phyloP scores from a whole-genome alignment of 441 rosid species.

The Pelargonium cotyledonis region DNA sequence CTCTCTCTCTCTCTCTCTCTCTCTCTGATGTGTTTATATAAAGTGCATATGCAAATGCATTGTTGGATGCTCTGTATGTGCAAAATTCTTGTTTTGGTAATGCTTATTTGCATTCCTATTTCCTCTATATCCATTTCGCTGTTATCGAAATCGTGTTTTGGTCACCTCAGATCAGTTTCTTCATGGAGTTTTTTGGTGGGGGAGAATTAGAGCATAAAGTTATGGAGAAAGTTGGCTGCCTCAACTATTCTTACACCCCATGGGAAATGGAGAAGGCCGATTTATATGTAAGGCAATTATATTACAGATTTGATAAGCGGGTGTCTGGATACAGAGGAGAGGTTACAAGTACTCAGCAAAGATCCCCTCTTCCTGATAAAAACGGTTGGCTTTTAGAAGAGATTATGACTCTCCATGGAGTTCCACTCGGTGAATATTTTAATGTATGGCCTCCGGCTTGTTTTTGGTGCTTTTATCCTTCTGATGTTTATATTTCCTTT shows the following conservation, averaged over 20 bases:
- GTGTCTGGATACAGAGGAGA: conserved; percentile 79
- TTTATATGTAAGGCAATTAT: conserved; percentile 69
- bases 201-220: conserved; percentile 73
- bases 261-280: conserved; percentile 89
- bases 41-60: neutral
- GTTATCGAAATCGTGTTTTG: neutral
- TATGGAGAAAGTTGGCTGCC: conserved; percentile 84
- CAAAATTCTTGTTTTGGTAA: neutral
- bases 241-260: conserved; percentile 71
- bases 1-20: conserved; percentile 9
- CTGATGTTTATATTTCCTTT: neutral
- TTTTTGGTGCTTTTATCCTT: neutral
- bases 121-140: neutral
- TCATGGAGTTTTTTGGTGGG: conserved; percentile 69
- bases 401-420: conserved; percentile 88
- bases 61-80: neutral
- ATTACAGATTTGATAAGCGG: conserved; percentile 66
- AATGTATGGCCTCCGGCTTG: conserved; percentile 34
- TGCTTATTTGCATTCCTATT: neutral
- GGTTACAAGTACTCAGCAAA: conserved; percentile 91
- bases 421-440: conserved; percentile 83
- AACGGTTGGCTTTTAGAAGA: conserved; percentile 86
- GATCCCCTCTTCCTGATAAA: conserved; percentile 50
- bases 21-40: no score
- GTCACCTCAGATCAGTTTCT: conserved; percentile 49